Base-by-base conservation (phyloP, 2,329 filamentous ascomycete genomes). In the Neofusicoccum parvum region DNA sequence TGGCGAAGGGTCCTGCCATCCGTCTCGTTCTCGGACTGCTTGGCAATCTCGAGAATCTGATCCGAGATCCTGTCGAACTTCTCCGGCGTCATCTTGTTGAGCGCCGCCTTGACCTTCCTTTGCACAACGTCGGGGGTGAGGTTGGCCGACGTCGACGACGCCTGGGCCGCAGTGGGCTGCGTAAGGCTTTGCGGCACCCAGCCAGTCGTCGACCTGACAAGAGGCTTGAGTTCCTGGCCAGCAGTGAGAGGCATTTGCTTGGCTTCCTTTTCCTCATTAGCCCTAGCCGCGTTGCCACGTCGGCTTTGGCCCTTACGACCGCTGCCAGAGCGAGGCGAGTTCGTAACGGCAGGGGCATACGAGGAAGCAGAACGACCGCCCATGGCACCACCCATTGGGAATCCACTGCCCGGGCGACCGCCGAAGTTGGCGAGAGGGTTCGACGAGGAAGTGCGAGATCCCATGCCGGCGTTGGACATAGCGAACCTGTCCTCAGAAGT, bases 21-120 rank as follows among this genome's bases (percentile, higher is more conserved):
- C 23, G 87, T 87, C 81, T 99, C 95, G 72, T 96, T 91, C 86
- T 97, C 97, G 63, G 94, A 98, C 78, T 99, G 95, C 23, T 88
- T 91, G 34, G 94, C 93, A 76, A 99, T 99, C 63, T 88, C 85
- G 36, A 99, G 86, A 68, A 99, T 97, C 78, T 97, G 93, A 68
- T 94, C 91, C 6, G 95, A 88, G 71, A 99, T 97, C 82, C 90
- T 93, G 77, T 97, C 94, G 73, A 99, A 99, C 76, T 98, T 99
- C 82, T 99, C 95, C 0, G 95, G 95, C 0, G 95, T 98, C 95
- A 99, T 98, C 90, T 99, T 99, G 88, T 99, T 99, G 73, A 99
- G 84, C 68, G 92, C 92, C 69, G 93, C 91, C 89, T 99, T 99
- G 78, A 99, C 95, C 89, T 99, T 99, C 72, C 94, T 90, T 83